Evolutionary conservation across 139 green algal genomes (phyloP), one percentile per base, ranked within the genome.

Genomic region (Klebsormidium nitens): DNA sequence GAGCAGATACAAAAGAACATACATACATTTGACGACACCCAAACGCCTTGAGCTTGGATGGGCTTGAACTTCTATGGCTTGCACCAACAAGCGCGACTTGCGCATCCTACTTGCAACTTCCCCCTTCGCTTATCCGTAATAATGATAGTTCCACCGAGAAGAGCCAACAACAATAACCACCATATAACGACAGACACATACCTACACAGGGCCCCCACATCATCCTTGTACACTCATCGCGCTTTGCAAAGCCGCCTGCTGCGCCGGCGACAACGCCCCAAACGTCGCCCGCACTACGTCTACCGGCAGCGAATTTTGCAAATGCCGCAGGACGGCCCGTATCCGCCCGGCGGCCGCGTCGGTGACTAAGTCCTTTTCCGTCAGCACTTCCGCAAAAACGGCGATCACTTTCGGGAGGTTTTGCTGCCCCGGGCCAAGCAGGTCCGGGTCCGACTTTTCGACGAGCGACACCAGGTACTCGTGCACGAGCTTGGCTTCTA

Each of bases 401-500:
- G 32, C 35, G 2, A 77, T 50, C 8, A 80, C 37, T 19, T 64
- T 42, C 6, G 66, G 66, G 19, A 80, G 42, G 36, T 77, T 73
- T 59, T 80, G 32, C 8, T 66, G 63, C 57, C 63, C 64, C 32
- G 42, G 38, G 35, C 72, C 72, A 1, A 80, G 50, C 40, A 80
- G 26, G n/a, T 23, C 28, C 28, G 66, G 5, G 49, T 80, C 71
- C 31, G 34, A 62, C 67, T 36, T 67, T 55, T 77, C 64, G 5
- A 74, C 64, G 19, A 75, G 35, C 5, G 29, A 19, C 1, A 93
- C 79, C 26, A 97, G 84, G 80, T 89, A 84, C 44, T 85, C 85
- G 75, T 97, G 89, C 79, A 89, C 85, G 0, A 77, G 19, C 36
- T 62, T 49, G 29, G 67, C 76, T 39, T 83, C 77, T 46, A 73